A percentile compares a stretch with the other conserved stretches of the same genome.
phyloP scores from a whole-genome alignment of 345 rosid genomes.

The Acer campestre region DNA sequence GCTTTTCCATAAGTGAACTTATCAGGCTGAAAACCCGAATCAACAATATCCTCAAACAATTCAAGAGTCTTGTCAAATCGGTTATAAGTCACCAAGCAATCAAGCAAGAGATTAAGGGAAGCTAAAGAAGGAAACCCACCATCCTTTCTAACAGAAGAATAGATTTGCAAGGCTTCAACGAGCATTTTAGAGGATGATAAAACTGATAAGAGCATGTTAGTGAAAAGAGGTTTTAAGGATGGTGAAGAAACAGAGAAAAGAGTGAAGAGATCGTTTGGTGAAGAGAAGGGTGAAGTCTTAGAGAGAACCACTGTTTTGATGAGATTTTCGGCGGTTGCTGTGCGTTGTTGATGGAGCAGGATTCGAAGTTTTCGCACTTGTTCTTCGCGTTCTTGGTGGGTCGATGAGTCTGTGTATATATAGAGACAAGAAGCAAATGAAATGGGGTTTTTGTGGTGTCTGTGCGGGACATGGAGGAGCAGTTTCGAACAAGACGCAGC shows the following conservation, averaged over 20 bases:
- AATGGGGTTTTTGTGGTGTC: background rate
- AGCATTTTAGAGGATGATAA: constrained; percentile 49
- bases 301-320: constrained; percentile 46
- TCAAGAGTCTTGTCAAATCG: constrained; percentile 43
- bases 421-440: background rate
- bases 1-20: constrained; percentile 65
- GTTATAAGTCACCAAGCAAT: constrained; percentile 41
- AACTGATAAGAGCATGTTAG: constrained; percentile 44
- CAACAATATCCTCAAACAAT: constrained; percentile 52
- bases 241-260: constrained; percentile 49
- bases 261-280: constrained; percentile 55
- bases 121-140: constrained; percentile 49
- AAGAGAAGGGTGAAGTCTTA: constrained; percentile 41
- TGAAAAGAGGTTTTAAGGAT: constrained; percentile 42
- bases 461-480: background rate
- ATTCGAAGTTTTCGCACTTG: constrained; percentile 44
- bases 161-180: constrained; percentile 48
- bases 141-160: constrained; percentile 40
- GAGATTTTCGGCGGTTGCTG: constrained; percentile 45
- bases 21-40: constrained; percentile 54
- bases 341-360: constrained; percentile 57
- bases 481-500: constrained; percentile 1
- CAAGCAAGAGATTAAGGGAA: constrained; percentile 45
- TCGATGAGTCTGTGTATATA: constrained; percentile 7
- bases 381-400: constrained; percentile 39